These are phyloP conservation scores for Tylopilus intermedius DNA, from an alignment of 768 basidiomycete genomes.

Conservation along the genomic window DNA sequence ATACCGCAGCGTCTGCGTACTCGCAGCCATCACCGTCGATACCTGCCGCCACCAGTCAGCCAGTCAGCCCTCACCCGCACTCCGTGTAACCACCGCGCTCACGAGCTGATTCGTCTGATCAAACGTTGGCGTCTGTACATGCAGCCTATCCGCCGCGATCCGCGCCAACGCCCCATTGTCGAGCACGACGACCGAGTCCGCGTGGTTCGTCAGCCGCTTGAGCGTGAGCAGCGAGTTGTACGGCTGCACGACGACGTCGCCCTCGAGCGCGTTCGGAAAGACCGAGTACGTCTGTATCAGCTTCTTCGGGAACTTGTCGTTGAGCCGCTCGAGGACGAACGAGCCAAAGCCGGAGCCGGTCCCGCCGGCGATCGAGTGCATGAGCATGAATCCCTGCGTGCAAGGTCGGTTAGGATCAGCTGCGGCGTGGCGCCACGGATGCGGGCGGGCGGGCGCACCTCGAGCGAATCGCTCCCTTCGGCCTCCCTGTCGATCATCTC, in stretches of 20 bases:
- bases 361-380: slow-evolving; percentile 98
- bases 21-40: slow-evolving; percentile 96
- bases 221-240: slow-evolving; percentile 94
- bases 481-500: slow-evolving; percentile 99
- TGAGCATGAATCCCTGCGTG: slow-evolving; percentile 90
- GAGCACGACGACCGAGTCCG: slow-evolving; percentile 94
- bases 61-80: neutral
- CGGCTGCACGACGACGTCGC: slow-evolving; percentile 97
- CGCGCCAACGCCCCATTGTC: slow-evolving; percentile 93
- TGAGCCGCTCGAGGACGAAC: slow-evolving; percentile 92
- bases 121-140: slow-evolving; percentile 81
- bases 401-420: neutral
- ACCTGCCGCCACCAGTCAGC: slow-evolving; percentile 47
- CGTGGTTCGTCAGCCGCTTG: slow-evolving; percentile 91
- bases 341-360: slow-evolving; percentile 98
- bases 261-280: slow-evolving; percentile 89
- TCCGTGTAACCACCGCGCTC: slow-evolving; percentile 17
- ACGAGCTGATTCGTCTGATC: slow-evolving; percentile 92
- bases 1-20: slow-evolving; percentile 93
- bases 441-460: slow-evolving; percentile 47
- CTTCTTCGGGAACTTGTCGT: slow-evolving; percentile 98
- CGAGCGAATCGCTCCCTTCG: slow-evolving; percentile 93
- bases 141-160: slow-evolving; percentile 88
- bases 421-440: neutral
- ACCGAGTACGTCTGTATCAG: slow-evolving; percentile 99